Percentiles rank a stretch among this genome's conserved stretches.
Evolutionary conservation across 257 asterid genomes (phyloP).

Genomic region (Plantago elongata): DNA sequence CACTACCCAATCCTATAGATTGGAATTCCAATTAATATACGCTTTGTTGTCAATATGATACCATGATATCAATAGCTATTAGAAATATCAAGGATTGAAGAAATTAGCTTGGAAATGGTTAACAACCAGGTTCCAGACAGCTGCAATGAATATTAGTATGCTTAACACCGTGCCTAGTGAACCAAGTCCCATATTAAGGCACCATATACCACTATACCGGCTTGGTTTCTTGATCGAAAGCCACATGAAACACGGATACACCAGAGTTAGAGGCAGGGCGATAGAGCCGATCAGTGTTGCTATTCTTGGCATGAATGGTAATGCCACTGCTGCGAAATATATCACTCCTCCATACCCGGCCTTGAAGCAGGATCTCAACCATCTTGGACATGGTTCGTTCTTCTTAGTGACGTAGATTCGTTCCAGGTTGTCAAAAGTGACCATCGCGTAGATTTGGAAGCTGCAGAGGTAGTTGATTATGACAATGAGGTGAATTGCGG

Average conservation of each 20-base stretch:
- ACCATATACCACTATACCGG: slow-evolving; percentile 35
- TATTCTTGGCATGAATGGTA: slow-evolving; percentile 57
- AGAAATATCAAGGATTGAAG: slow-evolving; percentile 44
- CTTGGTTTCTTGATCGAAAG: slow-evolving; percentile 44
- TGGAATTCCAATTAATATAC: no score
- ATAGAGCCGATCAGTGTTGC: slow-evolving; percentile 48
- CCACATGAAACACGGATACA: slow-evolving; percentile 81
- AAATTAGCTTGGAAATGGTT: slow-evolving; percentile 64
- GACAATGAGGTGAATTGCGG: slow-evolving; percentile 30
- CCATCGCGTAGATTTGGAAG: slow-evolving; percentile 70
- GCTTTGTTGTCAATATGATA: no score
- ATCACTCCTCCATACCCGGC: slow-evolving; percentile 51
- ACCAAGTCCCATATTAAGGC: slow-evolving; percentile 47
- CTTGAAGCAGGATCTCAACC: slow-evolving; percentile 44
- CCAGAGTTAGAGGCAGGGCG: slow-evolving; percentile 46
- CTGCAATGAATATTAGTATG: slow-evolving; percentile 23
- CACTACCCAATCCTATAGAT: no score
- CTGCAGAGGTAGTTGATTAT: slow-evolving; percentile 46
- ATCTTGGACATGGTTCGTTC: slow-evolving; percentile 44
- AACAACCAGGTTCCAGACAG: slow-evolving; percentile 50
- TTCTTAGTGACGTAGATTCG: slow-evolving; percentile 39
- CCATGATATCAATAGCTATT: no score
- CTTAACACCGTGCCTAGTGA: slow-evolving; percentile 33
- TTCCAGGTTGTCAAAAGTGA: slow-evolving; percentile 58
- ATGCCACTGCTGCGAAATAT: slow-evolving; percentile 46